A percentile compares a stretch with the other conserved stretches of the same genome.
Evolutionary conservation across 78 protist species (phyloP).

Genomic region (Corallochytrium limacisporum): DNA sequence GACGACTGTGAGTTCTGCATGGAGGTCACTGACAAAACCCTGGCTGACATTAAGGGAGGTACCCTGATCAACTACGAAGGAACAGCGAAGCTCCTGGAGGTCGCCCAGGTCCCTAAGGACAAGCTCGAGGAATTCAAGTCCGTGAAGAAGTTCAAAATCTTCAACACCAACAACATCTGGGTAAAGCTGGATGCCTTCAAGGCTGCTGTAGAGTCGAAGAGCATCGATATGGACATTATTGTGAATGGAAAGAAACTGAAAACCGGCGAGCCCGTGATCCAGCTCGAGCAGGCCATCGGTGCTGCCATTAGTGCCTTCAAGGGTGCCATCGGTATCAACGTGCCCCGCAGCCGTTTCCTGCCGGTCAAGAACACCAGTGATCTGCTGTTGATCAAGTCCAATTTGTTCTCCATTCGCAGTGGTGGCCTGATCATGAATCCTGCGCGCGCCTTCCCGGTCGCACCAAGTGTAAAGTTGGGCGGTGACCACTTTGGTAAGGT

Average conservation of each 20-base stretch:
- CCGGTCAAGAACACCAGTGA: conserved; percentile 87
- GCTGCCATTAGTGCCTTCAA: conserved; percentile 80
- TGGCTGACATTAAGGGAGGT: conserved; percentile 94
- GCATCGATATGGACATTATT: conserved; percentile 70
- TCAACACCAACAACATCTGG: conserved; percentile 98
- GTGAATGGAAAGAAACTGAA: conserved; percentile 72
- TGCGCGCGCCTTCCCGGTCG: conserved; percentile 39
- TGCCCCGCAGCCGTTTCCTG: conserved; percentile 86
- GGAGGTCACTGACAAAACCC: conserved; percentile 89
- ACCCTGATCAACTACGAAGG: conserved; percentile 67
- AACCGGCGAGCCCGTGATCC: conserved; percentile 62
- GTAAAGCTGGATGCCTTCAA: conserved; percentile 61
- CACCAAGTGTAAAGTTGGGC: conserved; percentile 77
- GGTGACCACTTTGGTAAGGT: conserved; percentile 57
- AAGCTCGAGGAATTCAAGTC: conserved; percentile 76
- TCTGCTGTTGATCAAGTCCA: conserved; percentile 71
- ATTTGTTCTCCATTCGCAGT: conserved; percentile 53
- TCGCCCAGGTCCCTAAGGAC: conserved; percentile 81
- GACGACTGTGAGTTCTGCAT: conserved; percentile 39
- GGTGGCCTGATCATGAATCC: conserved; percentile 41
- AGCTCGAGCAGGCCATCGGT: conserved; percentile 94
- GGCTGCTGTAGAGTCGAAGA: conserved; percentile 17
- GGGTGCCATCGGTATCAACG: conserved; percentile 63
- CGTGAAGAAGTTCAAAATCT: conserved; percentile 73
- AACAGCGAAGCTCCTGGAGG: conserved; percentile 59